phyloP scores from a whole-genome alignment of 768 basidiomycete species.

The Mycena rebaudengoi region DNA sequence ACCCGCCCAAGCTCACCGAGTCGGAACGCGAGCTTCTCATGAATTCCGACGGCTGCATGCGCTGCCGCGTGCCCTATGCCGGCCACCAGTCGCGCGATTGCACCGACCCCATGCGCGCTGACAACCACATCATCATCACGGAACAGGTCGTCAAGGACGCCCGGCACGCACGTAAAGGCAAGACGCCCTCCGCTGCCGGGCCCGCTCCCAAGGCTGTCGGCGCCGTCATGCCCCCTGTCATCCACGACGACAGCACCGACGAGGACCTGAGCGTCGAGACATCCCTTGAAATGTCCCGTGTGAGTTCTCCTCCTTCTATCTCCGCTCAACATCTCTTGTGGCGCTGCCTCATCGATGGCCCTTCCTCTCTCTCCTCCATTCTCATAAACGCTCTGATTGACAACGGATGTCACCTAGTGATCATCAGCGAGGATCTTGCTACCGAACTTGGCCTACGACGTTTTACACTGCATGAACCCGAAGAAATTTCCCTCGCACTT shows the following conservation, averaged over 20 bases:
- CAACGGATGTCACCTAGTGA: conserved; percentile 20
- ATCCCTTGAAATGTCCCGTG: no score
- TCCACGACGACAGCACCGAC: neutral
- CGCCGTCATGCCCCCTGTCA: neutral
- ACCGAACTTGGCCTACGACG: conserved; percentile 4
- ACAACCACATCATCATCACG: neutral
- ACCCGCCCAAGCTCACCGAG: neutral
- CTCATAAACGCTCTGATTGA: conserved; percentile 17
- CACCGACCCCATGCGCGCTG: neutral
- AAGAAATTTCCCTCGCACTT: conserved; percentile 25
- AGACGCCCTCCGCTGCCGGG: neutral
- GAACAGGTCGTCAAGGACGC: neutral
- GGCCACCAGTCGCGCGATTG: neutral
- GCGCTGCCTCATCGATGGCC: neutral
- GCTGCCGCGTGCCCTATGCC: neutral
- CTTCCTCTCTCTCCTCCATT: neutral
- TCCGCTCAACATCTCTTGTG: neutral
- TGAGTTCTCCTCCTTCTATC: no score
- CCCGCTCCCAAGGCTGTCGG: neutral
- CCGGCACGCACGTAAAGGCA: neutral
- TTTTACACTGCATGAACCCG: conserved; percentile 22
- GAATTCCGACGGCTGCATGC: neutral
- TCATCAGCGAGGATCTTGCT: conserved; percentile 4
- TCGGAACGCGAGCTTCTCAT: neutral
- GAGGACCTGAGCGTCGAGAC: neutral